Base-by-base conservation (phyloP, 2,329 filamentous ascomycete genomes). In the Alternaria arbusti region DNA sequence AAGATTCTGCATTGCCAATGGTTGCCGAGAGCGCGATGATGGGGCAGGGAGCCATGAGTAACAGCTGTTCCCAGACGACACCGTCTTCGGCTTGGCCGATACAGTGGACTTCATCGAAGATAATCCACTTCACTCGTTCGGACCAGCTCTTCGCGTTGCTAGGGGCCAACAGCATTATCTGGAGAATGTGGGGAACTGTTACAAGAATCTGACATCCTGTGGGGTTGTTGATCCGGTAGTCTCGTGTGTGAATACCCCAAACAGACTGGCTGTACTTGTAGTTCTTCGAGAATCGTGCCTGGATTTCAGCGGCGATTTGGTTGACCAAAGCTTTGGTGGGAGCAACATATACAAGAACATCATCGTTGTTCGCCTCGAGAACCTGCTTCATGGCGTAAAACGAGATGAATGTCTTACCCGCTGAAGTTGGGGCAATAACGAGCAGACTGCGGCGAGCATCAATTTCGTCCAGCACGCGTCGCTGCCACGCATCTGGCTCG, bases 341-440 rank as follows among this genome's bases (percentile, higher is more conserved):
- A 0, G 91, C 92, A 6, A 95, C 90, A 68, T 94, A 95, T 0
- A 94, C 89, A 7, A 95, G 79, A 3, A 94, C 85, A 3, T 87
- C 89, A 52, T 93, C 87, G 63, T 94, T 87, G 65, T 87, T 88
- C 5, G 85, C 85, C 72, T 90, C 84, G 10, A 95, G 82, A 1
- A 94, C 83, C 73, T 92, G 89, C 72, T 91, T 90, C 90, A 94
- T 95, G 2, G 91, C 91, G 70, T 95, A 94, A 77, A 94, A 95
- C 1, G 88, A 91, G 62, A 94, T 94, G 76, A 94, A 95, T 0
- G 91, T 95, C 78, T 94, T 95, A 69, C 92, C 92, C 0, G 92
- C 89, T 23, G 89, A 92, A 0, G 91, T 95, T 0, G 91, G 91
- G 0, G 91, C 91, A 9, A 94, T 88, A 0, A 93, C 90, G 62